Evolutionary conservation across 441 rosid species (phyloP), one percentile per base, ranked within the genome.

Genomic region (Rhodomyrtus psidioides): DNA sequence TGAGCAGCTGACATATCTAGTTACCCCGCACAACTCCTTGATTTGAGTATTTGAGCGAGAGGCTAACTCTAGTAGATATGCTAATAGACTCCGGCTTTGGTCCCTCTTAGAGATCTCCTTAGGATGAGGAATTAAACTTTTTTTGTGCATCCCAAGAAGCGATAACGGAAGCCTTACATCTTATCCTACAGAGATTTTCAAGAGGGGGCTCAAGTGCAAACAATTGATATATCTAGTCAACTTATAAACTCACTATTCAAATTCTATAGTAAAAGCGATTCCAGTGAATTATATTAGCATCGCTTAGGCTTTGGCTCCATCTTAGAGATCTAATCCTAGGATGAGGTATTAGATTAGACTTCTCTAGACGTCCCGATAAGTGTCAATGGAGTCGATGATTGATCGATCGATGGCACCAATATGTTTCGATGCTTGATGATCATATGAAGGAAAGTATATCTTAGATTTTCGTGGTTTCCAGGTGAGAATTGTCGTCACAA

Each of bases 21-120:
- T 19, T 34, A 34, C 9, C 0, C 9, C 0, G 0, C 0, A 19
- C 2, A 70, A 70, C n/a, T 34, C n/a, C 21, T 19, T 34, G 26
- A 65, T 65, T 34, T 2, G 4, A 0, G 27, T 56, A 56, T 9
- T 4, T 26, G 27, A 56, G 46, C 9, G 79, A 34, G 34, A 21
- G 79, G 26, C 34, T 34, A 34, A 70, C 12, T 70, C 26, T 34
- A 39, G 1, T 34, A 1, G 49, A 70, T 70, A 34, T 70, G 79
- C 0, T 70, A 1, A 21, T 70, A 0, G 79, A 34, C n/a, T 34
- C 15, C 0, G 1, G 34, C 21, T 34, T 65, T 34, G 76, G 46
- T 65, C 46, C 15, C 46, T 65, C 12, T 17, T 9, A 17, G 42
- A 62, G 13, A 62, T 65, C 46, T 65, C 76, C 7, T 19, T 0